These are phyloP conservation scores for Daedaleopsis nitida DNA, from an alignment of 768 basidiomycete species.

Conservation along the genomic window DNA sequence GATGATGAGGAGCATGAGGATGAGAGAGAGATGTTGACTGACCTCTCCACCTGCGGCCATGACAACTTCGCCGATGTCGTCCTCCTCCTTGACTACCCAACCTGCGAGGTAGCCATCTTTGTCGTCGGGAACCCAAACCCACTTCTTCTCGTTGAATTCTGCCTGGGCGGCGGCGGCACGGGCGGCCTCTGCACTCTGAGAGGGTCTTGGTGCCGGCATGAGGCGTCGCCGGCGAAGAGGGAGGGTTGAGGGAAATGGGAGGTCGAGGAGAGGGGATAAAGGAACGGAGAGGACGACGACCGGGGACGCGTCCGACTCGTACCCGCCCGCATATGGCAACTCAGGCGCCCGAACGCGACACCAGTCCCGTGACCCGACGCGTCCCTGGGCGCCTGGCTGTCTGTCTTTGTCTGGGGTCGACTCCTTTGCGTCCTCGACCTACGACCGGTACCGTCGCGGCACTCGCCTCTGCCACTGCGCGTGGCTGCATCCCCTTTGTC, in stretches of 20 bases:
- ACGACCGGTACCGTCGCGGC: too few species aligned
- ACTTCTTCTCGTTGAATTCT: slow-evolving; percentile 97
- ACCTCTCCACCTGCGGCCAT: slow-evolving; percentile 87
- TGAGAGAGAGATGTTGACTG: slow-evolving; percentile 22
- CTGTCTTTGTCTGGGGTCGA: not conserved
- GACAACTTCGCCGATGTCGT: slow-evolving; percentile 80
- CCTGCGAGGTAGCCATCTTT: slow-evolving; percentile 93
- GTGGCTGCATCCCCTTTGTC: too few species aligned
- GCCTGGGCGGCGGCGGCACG: slow-evolving; percentile 88
- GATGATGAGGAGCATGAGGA: not conserved
- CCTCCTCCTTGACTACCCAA: slow-evolving; percentile 88
- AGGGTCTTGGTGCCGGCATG: slow-evolving; percentile 40
- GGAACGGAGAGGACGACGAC: not conserved
- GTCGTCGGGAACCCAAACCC: slow-evolving; percentile 97
- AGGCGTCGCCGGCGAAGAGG: slow-evolving; percentile 8
- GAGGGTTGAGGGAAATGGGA: slow-evolving; percentile 10
- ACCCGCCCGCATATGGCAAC: not conserved
- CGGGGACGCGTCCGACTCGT: not conserved
- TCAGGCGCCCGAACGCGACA: not conserved
- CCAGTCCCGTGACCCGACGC: not conserved
- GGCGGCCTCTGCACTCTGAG: slow-evolving; percentile 64
- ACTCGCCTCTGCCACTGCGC: too few species aligned
- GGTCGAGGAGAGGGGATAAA: slow-evolving; percentile 6
- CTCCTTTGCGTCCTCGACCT: not conserved
- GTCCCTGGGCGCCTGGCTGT: not conserved